Evolutionary conservation across 148 eudicot species (phyloP).

Genomic region (Vaccinium myrtillus): DNA sequence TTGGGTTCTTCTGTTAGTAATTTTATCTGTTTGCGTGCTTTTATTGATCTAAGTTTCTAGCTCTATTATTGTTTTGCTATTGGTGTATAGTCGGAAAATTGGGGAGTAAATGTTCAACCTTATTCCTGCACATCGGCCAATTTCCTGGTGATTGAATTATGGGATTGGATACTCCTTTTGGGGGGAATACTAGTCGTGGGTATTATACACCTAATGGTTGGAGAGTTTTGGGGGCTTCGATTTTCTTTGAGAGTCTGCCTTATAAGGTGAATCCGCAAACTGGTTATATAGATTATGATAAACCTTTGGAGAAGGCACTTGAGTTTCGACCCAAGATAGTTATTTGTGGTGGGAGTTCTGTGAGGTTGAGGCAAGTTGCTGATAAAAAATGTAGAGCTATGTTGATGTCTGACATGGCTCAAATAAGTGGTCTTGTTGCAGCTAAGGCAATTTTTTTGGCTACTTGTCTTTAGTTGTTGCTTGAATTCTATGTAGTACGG

Average conservation of each 20-base stretch:
- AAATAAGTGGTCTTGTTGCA: constrained; percentile 90
- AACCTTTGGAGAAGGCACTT: constrained; percentile 79
- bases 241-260: constrained; percentile 83
- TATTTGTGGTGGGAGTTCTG: constrained; percentile 91
- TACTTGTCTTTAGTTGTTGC: not conserved
- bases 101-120: constrained; percentile 98
- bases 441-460: constrained; percentile 59
- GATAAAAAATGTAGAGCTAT: constrained; percentile 80
- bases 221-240: constrained; percentile 87
- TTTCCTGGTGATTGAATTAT: constrained; percentile 92
- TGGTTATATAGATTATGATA: constrained; percentile 78
- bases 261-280: constrained; percentile 77
- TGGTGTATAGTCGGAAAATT: constrained; percentile 49
- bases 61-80: constrained; percentile 1
- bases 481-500: too few species aligned
- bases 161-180: constrained; percentile 90
- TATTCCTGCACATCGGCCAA: constrained; percentile 89
- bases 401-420: constrained; percentile 98
- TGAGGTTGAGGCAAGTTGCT: constrained; percentile 70
- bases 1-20: not conserved
- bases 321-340: constrained; percentile 94
- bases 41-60: too few species aligned
- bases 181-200: constrained; percentile 89
- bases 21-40: not conserved
- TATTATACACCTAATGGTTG: constrained; percentile 81